Evolutionary conservation across 2,329 filamentous ascomycete genomes (phyloP), one percentile per base, ranked within the genome.

Genomic region (Epichloe glyceriae): DNA sequence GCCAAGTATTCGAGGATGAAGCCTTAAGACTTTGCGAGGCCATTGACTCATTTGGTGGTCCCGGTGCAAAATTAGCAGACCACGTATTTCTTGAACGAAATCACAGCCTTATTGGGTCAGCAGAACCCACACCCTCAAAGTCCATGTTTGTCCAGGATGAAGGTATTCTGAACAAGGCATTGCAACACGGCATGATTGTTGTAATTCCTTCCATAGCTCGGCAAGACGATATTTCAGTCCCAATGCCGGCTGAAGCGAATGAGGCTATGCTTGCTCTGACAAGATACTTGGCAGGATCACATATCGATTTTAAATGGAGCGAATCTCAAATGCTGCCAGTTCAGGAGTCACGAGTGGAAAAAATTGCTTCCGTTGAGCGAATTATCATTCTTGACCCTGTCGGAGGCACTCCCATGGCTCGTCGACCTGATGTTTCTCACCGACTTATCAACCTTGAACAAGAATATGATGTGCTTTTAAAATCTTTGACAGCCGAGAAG

Each of bases 401-500:
- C 0, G 93, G 93, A 3, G 91, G 89, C 0, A 88, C 90, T 44
- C 93, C 93, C 0, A 74, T 87, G 53, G 64, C 75, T 59, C 64
- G 64, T 5, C 64, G 62, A 22, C 61, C 64, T 2, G 62, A 62
- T 2, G 60, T 64, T 19, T 63, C 63, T 34, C 70, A 73, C 50
- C 61, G 70, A 37, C 97, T 96, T 62, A 79, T 98, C 62, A 98
- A 98, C 59, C 75, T 98, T 51, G 86, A 94, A 62, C 89, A 97
- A 62, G 91, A 98, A 63, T 95, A 86, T 57, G 72, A 78, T 1
- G 70, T 77, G 26, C 83, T 95, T 46, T 74, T 79, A 54, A 67
- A 75, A 15, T 78, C 88, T 57, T 72, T 95, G 26, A 60, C 64
- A 47, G 60, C 49, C 30, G 54, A 50, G 49, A 62, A 49, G 54